Base-by-base conservation (phyloP, 805 yeast species). In the Maudiozyma turicensis region DNA sequence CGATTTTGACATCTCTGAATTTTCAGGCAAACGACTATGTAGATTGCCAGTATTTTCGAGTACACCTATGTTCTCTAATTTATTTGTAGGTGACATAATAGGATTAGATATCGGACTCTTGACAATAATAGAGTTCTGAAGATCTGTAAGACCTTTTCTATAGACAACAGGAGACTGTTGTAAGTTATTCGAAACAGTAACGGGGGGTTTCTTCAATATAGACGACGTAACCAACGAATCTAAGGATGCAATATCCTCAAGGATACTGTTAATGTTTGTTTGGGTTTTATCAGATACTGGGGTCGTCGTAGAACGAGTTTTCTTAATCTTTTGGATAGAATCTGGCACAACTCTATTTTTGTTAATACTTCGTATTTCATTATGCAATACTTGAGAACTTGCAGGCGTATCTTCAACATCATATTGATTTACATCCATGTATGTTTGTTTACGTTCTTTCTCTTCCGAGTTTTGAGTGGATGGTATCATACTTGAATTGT, bases 101-200 rank as follows among this genome's bases (percentile, higher is more conserved):
- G 20, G 34, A 8, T 13, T 10, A 3, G 28, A 11, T 26, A 13
- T 10, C 3, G 49, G 49, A 41, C 45, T 46, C 26, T 41, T 46
- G 8, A 33, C 28, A 28, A 46, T 28, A 6, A 46, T 11, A 15
- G 45, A 34, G 14, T 41, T 46, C 32, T 46, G 34, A 15, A 32
- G 32, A 40, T 40, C 47, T 11, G 80, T 85, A 69, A 71, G 80
- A 50, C 85, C 82, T 59, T 84, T 75, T 30, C 51, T 51, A 30
- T 54, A 54, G 15, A 56, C 48, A 38, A 58, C 56, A 8, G 65
- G 65, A 1, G 65, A 61, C 20, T 52, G 53, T 38, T 58, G 55
- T 37, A 60, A 44, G 32, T 48, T 39, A 11, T 48, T 53, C 13
- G 52, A 43, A 20, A 55, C 51, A 2, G 53, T 35, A 2, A 51